A percentile compares a stretch with the other conserved stretches of the same genome.
Evolutionary conservation across 257 asterid genomes (phyloP).

Genomic region (Jacaranda mimosifolia): DNA sequence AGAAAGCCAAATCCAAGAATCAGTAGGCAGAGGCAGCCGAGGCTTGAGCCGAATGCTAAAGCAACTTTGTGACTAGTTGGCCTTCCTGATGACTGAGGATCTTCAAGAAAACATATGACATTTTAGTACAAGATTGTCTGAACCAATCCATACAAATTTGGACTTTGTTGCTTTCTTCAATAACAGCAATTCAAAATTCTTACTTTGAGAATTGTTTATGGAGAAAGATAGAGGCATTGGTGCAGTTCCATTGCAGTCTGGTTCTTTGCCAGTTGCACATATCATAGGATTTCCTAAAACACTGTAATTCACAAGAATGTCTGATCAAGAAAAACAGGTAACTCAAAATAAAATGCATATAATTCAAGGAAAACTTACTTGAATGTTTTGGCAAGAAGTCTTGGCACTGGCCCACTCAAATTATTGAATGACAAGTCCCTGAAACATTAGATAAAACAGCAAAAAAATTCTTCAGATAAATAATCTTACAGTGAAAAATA

Average conservation of each 20-base stretch:
- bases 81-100: slow-evolving; percentile 49
- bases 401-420: slow-evolving; percentile 67
- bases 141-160: no score
- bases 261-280: slow-evolving; percentile 88
- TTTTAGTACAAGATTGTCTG: background rate
- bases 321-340: slow-evolving; percentile 3
- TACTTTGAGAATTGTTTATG: slow-evolving; percentile 68
- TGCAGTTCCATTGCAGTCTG: slow-evolving; percentile 81
- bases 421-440: slow-evolving; percentile 88
- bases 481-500: slow-evolving; percentile 28
- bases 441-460: slow-evolving; percentile 30
- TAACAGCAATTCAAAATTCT: slow-evolving; percentile 32
- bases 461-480: slow-evolving; percentile 17
- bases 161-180: background rate
- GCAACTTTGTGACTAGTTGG: slow-evolving; percentile 65
- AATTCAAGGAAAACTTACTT: slow-evolving; percentile 55
- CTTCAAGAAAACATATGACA: slow-evolving; percentile 36
- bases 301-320: slow-evolving; percentile 43
- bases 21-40: slow-evolving; percentile 80
- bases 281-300: slow-evolving; percentile 87
- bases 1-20: slow-evolving; percentile 79
- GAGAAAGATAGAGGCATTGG: slow-evolving; percentile 70
- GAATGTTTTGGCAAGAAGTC: slow-evolving; percentile 60
- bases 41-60: slow-evolving; percentile 84
- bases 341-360: background rate